Percentiles rank a stretch among this genome's conserved stretches.
Evolutionary conservation across 2,329 filamentous ascomycete species (phyloP).

Genomic region (Clarireedia hainanense): DNA sequence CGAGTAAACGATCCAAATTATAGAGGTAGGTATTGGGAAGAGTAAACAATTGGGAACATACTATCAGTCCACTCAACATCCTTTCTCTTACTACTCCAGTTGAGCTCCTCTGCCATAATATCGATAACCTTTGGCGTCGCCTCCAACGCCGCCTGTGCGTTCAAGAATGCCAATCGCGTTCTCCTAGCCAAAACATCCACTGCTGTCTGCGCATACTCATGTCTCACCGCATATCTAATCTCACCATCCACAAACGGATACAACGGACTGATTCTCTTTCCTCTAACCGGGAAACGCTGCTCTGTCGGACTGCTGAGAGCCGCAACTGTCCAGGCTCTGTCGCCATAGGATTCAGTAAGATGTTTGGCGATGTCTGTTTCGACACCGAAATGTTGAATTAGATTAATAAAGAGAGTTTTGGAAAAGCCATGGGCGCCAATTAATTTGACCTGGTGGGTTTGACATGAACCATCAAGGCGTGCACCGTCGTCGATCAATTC

Average conservation of each 20-base stretch:
- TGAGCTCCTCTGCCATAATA: conserved; percentile 76
- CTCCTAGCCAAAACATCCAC: conserved; percentile 81
- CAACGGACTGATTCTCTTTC: conserved; percentile 67
- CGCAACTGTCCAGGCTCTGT: conserved; percentile 86
- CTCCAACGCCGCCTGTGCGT: conserved; percentile 84
- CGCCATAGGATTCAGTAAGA: conserved; percentile 79
- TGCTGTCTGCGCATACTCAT: conserved; percentile 88
- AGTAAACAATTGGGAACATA: conserved; percentile 33
- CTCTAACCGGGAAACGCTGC: conserved; percentile 73
- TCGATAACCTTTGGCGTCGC: conserved; percentile 80
- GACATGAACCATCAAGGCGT: conserved; percentile 63
- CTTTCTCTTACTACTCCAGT: conserved; percentile 67
- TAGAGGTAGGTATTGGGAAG: background rate
- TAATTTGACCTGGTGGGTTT: conserved; percentile 75
- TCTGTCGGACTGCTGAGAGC: conserved; percentile 70
- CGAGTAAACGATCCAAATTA: background rate
- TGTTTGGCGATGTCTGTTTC: conserved; percentile 91
- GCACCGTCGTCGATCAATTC: conserved; percentile 64
- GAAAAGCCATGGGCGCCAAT: conserved; percentile 82
- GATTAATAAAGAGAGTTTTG: conserved; percentile 87
- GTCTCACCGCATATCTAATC: conserved; percentile 75
- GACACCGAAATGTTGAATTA: conserved; percentile 87
- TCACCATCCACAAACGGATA: conserved; percentile 93
- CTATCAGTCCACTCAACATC: conserved; percentile 75
- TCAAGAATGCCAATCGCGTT: conserved; percentile 81